Base-by-base conservation (phyloP, 768 basidiomycete genomes). In the Phaeotremella skinneri region DNA sequence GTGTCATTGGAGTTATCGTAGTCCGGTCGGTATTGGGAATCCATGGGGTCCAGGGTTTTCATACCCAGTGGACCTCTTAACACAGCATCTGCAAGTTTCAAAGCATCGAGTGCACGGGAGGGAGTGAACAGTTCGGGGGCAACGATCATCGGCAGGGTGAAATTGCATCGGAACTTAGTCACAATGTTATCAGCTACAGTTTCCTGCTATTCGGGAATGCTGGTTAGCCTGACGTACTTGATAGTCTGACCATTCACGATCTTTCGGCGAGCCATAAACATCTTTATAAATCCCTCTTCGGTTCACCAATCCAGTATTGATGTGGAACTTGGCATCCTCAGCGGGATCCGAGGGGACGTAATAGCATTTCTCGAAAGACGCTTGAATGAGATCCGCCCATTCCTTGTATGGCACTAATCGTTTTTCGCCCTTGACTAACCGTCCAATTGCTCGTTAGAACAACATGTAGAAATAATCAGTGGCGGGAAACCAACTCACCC, bases 281-380 rank as follows among this genome's bases (percentile, higher is more conserved):
- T 99, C 96, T 81, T 99, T 99, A 82, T 98, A 99, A 72, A 97
- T 94, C 3, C 94, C 96, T 57, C 96, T 83, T 14, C 91, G 86
- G 73, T 91, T 88, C 60, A 96, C 81, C 32, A 97, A 77, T 23
- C 67, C 81, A 2, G 88, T 67, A 69, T 90, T 81, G 67, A 96
- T 76, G 55, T 82, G 81, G 79, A 91, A 91, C 16, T 85, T 79
- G 2, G 68, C 62, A 71, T 99, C 94, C 25, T 88, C 83, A 11
- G 79, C 70, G 1, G 86, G 82, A 73, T 93, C 91, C 88, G 72
- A 52, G 5, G 96, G 96, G 51, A 99, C 84, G 77, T 90, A 96
- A 79, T 91, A 98, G 74, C 82, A 86, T 67, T 83, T 85, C 74
- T 99, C 96, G 68, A 98, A 98, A 5, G 88, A 90, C 9, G 76